Conservation (phyloP, 1,284 basidiomycete species). For the Boletus semigastroideus region DNA sequence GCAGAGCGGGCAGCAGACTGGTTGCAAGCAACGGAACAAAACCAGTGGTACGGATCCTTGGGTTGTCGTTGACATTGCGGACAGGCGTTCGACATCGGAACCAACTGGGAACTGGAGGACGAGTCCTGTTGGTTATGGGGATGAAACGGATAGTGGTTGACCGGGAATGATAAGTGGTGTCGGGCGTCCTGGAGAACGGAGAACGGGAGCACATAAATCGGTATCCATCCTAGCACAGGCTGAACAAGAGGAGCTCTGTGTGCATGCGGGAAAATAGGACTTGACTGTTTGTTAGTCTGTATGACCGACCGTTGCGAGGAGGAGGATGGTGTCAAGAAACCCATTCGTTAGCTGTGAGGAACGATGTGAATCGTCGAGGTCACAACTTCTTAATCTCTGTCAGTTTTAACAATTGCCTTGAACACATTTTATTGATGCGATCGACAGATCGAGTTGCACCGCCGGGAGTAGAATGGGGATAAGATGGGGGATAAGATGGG, state of each 20-base stretch:
- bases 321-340: neutral
- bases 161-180: neutral
- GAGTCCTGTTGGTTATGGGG: neutral
- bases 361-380: too few species aligned
- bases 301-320: neutral
- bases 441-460: too few species aligned
- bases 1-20: conserved; percentile 14
- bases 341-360: conserved; percentile 7
- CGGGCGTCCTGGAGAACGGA: neutral
- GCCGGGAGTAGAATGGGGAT: too few species aligned
- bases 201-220: neutral
- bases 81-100: conserved; percentile 5
- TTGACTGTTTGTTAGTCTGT: neutral
- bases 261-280: neutral
- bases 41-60: conserved; percentile 19
- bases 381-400: neutral
- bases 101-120: neutral
- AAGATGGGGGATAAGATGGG: too few species aligned
- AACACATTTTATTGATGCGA: too few species aligned
- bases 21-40: conserved; percentile 21
- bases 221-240: neutral
- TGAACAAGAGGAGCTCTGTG: neutral
- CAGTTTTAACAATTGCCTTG: too few species aligned
- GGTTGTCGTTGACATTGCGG: conserved; percentile 18
- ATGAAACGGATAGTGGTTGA: neutral